Evolutionary conservation across 2,329 filamentous ascomycete genomes (phyloP).

Genomic region (Alternaria triticina): DNA sequence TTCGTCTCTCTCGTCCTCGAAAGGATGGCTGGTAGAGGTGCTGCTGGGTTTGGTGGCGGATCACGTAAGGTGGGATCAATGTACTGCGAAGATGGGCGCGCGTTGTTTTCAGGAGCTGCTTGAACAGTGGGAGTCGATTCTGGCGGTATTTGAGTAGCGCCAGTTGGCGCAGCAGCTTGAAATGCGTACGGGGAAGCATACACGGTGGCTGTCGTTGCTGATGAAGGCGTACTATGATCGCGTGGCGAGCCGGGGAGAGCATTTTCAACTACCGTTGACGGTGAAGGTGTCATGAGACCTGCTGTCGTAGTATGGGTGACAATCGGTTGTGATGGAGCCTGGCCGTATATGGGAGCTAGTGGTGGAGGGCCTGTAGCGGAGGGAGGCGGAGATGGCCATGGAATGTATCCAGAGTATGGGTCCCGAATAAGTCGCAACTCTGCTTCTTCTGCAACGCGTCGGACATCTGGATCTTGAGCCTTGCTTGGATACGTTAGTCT

Average conservation of each 20-base stretch:
- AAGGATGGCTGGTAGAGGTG: conserved; percentile 8
- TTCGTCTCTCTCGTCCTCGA: conserved; percentile 36
- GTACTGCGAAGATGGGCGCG: conserved; percentile 1
- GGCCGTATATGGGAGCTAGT: background rate
- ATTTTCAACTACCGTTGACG: conserved; percentile 7
- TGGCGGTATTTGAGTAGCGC: background rate
- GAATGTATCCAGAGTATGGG: conserved; percentile 24
- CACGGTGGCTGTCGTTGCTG: background rate
- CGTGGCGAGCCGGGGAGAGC: conserved; percentile 2
- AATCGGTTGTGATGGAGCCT: conserved; percentile 5
- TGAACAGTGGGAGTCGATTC: background rate
- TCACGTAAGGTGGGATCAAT: conserved; percentile 1
- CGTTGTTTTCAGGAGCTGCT: background rate
- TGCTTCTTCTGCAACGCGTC: conserved; percentile 37
- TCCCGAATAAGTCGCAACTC: conserved; percentile 28
- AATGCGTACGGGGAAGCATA: conserved; percentile 21
- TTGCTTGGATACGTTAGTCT: conserved; percentile 25
- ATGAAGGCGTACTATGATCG: conserved; percentile 1
- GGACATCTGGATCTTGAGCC: conserved; percentile 37
- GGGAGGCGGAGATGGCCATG: conserved; percentile 29
- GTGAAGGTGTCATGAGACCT: conserved; percentile 10
- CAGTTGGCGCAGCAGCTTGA: background rate
- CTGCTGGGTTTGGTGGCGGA: conserved; percentile 6
- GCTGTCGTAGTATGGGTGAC: background rate
- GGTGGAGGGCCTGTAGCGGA: conserved; percentile 8